These are phyloP conservation scores for Nicotiana noctiflora DNA, from an alignment of 257 asterid species.

Conservation along the genomic window DNA sequence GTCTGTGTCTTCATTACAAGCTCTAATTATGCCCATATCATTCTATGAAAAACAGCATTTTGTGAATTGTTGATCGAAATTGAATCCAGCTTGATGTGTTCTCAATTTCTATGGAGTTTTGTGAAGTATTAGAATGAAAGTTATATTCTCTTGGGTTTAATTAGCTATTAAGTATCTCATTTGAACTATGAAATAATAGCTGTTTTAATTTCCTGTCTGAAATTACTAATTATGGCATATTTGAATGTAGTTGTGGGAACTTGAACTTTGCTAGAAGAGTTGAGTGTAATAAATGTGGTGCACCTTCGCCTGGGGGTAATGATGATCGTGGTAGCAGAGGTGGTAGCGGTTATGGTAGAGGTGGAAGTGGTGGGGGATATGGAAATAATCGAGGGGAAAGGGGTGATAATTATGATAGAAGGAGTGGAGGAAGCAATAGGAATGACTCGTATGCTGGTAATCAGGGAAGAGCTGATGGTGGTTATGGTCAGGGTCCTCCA, in stretches of 20 bases:
- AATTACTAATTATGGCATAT: constrained; percentile 33
- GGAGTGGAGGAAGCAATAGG: constrained; percentile 51
- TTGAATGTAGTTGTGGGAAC: constrained; percentile 87
- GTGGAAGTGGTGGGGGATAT: constrained; percentile 23
- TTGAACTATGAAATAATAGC: not conserved
- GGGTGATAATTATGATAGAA: constrained; percentile 53
- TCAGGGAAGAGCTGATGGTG: constrained; percentile 62
- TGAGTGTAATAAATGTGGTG: constrained; percentile 92
- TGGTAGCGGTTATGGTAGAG: constrained; percentile 31
- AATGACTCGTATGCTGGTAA: constrained; percentile 52
- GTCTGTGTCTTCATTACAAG: too few species aligned
- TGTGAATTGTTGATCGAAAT: too few species aligned
- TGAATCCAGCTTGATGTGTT: not conserved
- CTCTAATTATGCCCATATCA: too few species aligned
- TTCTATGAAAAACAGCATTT: too few species aligned
- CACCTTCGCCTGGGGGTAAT: constrained; percentile 70
- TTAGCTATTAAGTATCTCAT: not conserved
- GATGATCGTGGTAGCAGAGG: constrained; percentile 72
- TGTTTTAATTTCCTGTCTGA: constrained; percentile 11
- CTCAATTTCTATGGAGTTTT: not conserved
- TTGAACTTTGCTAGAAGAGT: constrained; percentile 94
- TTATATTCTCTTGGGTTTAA: not conserved
- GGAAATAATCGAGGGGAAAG: constrained; percentile 37
- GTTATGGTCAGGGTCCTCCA: constrained; percentile 58
- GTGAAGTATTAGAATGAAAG: not conserved